Evolutionary conservation across 2,329 filamentous ascomycete genomes (phyloP).

Genomic region (Gnomoniopsis sp.): DNA sequence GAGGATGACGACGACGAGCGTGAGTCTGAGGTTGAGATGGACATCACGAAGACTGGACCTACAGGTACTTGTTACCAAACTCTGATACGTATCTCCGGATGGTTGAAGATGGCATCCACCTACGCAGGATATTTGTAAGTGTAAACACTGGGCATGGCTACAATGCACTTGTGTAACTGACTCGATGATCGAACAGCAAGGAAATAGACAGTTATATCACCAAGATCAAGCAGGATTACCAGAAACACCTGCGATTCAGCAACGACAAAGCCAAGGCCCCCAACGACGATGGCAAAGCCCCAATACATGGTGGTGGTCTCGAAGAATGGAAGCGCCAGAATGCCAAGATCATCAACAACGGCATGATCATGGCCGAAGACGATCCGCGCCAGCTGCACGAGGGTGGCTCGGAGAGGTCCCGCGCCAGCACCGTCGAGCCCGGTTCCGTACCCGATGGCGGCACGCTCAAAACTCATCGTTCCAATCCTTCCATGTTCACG

Average conservation of each 20-base stretch:
- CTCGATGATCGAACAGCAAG: slow-evolving; percentile 20
- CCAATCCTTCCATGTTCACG: slow-evolving; percentile 33
- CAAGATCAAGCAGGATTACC: slow-evolving; percentile 47
- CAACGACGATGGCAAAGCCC: slow-evolving; percentile 30
- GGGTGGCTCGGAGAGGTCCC: slow-evolving; percentile 25
- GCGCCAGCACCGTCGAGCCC: slow-evolving; percentile 29
- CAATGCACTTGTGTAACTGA: not conserved
- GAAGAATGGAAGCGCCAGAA: slow-evolving; percentile 49
- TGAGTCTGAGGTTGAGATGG: slow-evolving; percentile 20
- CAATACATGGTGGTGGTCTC: slow-evolving; percentile 49
- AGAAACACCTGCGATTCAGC: slow-evolving; percentile 24
- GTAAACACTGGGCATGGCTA: not conserved
- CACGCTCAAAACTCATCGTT: slow-evolving; percentile 26
- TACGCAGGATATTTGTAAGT: slow-evolving; percentile 48
- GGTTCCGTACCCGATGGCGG: slow-evolving; percentile 20
- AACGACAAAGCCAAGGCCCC: slow-evolving; percentile 19
- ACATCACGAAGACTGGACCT: slow-evolving; percentile 35
- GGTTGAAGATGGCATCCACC: slow-evolving; percentile 54
- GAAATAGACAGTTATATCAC: slow-evolving; percentile 53
- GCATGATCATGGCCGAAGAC: slow-evolving; percentile 34
- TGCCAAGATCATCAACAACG: slow-evolving; percentile 40
- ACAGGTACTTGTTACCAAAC: slow-evolving; percentile 48
- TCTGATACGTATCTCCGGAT: slow-evolving; percentile 47
- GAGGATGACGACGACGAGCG: slow-evolving; percentile 33
- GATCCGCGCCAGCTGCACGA: slow-evolving; percentile 16